Evolutionary conservation across 2,329 filamentous ascomycete species (phyloP).

Genomic region (Xylariaceae sp.): DNA sequence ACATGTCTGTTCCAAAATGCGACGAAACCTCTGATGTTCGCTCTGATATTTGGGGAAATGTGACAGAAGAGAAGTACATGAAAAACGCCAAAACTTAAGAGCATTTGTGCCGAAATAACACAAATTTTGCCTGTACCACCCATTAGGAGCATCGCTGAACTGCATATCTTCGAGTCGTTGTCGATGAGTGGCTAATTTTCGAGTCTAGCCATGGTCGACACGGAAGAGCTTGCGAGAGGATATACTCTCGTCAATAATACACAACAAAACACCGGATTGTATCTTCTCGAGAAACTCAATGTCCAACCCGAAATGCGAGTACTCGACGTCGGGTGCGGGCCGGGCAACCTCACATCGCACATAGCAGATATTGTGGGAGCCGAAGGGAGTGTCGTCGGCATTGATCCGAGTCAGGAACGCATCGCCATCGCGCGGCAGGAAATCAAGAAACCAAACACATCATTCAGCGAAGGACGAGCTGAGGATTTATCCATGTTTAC

Average conservation of each 20-base stretch:
- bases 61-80: too few relatives aligned
- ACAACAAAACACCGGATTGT: slow-evolving; percentile 22
- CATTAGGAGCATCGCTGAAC: neutral
- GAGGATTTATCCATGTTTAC: slow-evolving; percentile 26
- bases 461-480: slow-evolving; percentile 22
- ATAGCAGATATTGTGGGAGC: slow-evolving; percentile 22
- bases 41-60: too few relatives aligned
- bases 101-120: too few relatives aligned
- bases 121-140: neutral
- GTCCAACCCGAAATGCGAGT: slow-evolving; percentile 20
- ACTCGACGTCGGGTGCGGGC: slow-evolving; percentile 33
- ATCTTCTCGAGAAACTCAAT: slow-evolving; percentile 22
- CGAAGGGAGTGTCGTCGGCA: slow-evolving; percentile 20
- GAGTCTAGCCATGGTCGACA: slow-evolving; percentile 18
- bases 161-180: too few relatives aligned
- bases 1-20: too few relatives aligned
- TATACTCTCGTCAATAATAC: slow-evolving; percentile 24
- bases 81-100: too few relatives aligned
- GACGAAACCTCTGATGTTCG: too few relatives aligned
- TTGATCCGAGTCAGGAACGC: slow-evolving; percentile 34
- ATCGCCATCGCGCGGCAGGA: slow-evolving; percentile 12
- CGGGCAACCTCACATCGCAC: slow-evolving; percentile 27
- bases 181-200: neutral
- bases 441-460: slow-evolving; percentile 8
- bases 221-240: slow-evolving; percentile 24